Conservation (phyloP, 2,329 filamentous ascomycete species). For the Talaromyces sp. region DNA sequence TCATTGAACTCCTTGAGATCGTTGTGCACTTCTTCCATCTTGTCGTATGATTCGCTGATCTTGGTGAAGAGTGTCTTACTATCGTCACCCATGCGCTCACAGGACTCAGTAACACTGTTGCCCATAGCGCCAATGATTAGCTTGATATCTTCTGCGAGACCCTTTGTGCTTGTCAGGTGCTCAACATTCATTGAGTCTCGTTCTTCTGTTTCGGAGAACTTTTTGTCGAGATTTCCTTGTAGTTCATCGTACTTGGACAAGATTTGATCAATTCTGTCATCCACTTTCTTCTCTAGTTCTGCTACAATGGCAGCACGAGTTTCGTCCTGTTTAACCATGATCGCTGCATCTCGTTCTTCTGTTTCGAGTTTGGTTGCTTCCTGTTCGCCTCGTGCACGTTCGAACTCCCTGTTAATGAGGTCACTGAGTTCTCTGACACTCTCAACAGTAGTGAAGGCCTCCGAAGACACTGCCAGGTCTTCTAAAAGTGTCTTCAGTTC, state of each 20-base stretch:
- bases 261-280: constrained; percentile 76
- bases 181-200: constrained; percentile 68
- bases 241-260: constrained; percentile 85
- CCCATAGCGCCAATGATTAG: constrained; percentile 80
- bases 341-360: constrained; percentile 54
- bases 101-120: constrained; percentile 70
- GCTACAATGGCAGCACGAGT: constrained; percentile 50
- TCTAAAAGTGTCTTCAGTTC: constrained; percentile 58
- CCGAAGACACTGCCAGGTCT: constrained; percentile 58
- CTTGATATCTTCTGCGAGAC: constrained; percentile 80
- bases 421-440: constrained; percentile 68
- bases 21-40: constrained; percentile 66
- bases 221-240: constrained; percentile 67
- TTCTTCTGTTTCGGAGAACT: constrained; percentile 66
- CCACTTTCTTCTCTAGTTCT: constrained; percentile 54
- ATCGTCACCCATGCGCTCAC: constrained; percentile 81
- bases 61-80: constrained; percentile 80
- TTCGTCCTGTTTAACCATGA: constrained; percentile 57
- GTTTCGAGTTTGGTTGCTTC: constrained; percentile 76
- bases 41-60: constrained; percentile 71
- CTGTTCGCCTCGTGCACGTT: constrained; percentile 74
- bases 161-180: constrained; percentile 68
- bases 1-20: constrained; percentile 75
- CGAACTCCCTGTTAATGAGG: constrained; percentile 77
- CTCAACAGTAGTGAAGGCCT: constrained; percentile 45